Percentiles rank a stretch among this genome's conserved stretches.
Evolutionary conservation across 2,329 filamentous ascomycete species (phyloP).

Genomic region (Alternaria consortialis): DNA sequence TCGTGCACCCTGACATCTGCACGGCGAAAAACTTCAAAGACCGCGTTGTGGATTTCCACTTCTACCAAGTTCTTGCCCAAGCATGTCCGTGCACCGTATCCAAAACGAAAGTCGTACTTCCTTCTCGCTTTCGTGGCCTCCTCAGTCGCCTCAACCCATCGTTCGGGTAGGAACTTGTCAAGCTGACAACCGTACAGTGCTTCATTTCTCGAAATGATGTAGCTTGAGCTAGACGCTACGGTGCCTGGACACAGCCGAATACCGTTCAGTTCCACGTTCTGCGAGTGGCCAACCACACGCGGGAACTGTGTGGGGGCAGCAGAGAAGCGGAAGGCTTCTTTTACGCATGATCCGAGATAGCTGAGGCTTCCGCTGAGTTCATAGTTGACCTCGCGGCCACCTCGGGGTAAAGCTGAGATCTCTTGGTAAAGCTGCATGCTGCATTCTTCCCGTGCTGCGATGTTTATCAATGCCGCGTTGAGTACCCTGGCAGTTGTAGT

Average conservation of each 20-base stretch:
- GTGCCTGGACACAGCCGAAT: neutral
- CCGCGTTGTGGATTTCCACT: neutral
- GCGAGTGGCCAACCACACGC: neutral
- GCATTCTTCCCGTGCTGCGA: neutral
- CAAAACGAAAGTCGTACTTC: neutral
- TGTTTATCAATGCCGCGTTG: neutral
- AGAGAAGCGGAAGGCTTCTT: neutral
- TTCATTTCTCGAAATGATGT: neutral
- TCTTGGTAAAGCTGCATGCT: neutral
- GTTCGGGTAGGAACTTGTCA: neutral
- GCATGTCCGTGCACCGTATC: neutral
- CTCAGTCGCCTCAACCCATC: neutral
- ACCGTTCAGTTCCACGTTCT: neutral
- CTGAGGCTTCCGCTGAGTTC: neutral
- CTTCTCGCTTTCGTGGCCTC: neutral
- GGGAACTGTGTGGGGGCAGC: neutral
- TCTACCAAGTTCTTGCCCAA: neutral
- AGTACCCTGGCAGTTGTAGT: neutral
- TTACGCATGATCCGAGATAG: neutral
- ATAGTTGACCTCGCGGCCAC: neutral
- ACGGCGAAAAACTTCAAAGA: neutral
- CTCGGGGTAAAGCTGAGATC: neutral
- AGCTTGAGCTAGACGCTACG: neutral
- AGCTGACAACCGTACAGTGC: neutral
- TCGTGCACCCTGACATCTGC: neutral